Evolutionary conservation across 345 rosid species (phyloP).

Genomic region (Dimocarpus longan): DNA sequence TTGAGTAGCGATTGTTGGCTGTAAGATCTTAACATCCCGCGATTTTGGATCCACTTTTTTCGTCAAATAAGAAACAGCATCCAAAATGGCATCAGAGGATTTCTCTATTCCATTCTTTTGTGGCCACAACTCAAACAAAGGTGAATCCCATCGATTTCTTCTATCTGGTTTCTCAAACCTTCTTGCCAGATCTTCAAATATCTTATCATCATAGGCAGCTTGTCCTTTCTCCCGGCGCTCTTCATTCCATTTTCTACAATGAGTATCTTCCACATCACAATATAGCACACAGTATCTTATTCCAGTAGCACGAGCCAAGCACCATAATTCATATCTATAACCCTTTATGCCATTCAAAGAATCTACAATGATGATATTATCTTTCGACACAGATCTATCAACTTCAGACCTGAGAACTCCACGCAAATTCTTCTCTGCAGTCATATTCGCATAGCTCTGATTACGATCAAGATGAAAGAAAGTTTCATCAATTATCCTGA

Average conservation of each 20-base stretch:
- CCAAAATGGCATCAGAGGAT: conserved; percentile 60
- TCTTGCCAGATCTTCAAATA: conserved; percentile 77
- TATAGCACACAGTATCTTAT: conserved; percentile 79
- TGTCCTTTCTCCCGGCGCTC: conserved; percentile 67
- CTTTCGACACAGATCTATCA: conserved; percentile 93
- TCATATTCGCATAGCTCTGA: conserved; percentile 86
- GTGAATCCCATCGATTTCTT: conserved; percentile 96
- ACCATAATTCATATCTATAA: conserved; percentile 93
- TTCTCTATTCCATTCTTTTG: conserved; percentile 55
- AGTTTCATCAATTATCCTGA: conserved; percentile 70
- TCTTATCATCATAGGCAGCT: conserved; percentile 56
- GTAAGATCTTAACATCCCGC: conserved; percentile 76
- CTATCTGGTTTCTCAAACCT: conserved; percentile 93
- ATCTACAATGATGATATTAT: conserved; percentile 78
- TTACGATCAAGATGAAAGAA: conserved; percentile 89
- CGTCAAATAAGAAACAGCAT: conserved; percentile 80
- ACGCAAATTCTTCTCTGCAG: conserved; percentile 88
- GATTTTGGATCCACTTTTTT: conserved; percentile 71
- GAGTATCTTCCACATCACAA: conserved; percentile 68
- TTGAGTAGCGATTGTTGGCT: conserved; percentile 96
- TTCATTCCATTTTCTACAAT: conserved; percentile 78
- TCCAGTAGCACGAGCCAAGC: conserved; percentile 91
- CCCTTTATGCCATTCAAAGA: conserved; percentile 96
- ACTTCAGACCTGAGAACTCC: conserved; percentile 97
- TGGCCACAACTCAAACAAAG: conserved; percentile 79